phyloP scores from a whole-genome alignment of 768 basidiomycete genomes.

The Solioccasus polychromus region DNA sequence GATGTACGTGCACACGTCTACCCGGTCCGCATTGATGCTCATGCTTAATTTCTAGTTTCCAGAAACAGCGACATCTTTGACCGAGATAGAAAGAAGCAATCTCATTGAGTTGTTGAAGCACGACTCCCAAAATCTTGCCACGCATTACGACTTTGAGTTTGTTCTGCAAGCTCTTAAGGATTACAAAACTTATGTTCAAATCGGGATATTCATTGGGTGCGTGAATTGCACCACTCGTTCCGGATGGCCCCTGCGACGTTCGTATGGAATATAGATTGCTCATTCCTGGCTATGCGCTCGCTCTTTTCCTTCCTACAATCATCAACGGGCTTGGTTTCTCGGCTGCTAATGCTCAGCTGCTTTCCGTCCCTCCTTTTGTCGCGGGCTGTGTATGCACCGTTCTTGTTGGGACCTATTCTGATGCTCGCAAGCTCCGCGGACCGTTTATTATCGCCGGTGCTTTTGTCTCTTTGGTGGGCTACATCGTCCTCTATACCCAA shows the following conservation, averaged over 20 bases:
- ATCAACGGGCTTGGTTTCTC: conserved; percentile 49
- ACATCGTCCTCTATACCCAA: conserved; percentile 43
- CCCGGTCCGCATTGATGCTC: not conserved
- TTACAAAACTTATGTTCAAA: conserved; percentile 38
- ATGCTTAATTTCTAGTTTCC: conserved; percentile 42
- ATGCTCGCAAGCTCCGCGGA: conserved; percentile 42
- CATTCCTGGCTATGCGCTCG: conserved; percentile 46
- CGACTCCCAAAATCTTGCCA: conserved; percentile 44
- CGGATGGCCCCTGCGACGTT: not conserved
- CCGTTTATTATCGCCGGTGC: conserved; percentile 46
- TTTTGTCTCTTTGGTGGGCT: conserved; percentile 48
- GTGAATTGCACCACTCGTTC: conserved; percentile 1
- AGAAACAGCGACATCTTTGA: conserved; percentile 56
- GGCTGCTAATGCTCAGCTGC: conserved; percentile 46
- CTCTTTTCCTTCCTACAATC: conserved; percentile 52
- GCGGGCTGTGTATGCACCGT: conserved; percentile 46
- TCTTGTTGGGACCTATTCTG: conserved; percentile 40
- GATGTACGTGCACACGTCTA: conserved; percentile 36
- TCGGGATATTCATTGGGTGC: conserved; percentile 42
- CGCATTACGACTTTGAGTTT: conserved; percentile 43
- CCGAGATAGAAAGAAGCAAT: conserved; percentile 38
- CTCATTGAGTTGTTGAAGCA: conserved; percentile 37
- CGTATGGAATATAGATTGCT: conserved; percentile 32
- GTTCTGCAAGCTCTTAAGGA: conserved; percentile 49
- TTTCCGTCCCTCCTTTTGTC: conserved; percentile 52